phyloP scores from a whole-genome alignment of 768 basidiomycete species.

The Antrodiella citrinella region DNA sequence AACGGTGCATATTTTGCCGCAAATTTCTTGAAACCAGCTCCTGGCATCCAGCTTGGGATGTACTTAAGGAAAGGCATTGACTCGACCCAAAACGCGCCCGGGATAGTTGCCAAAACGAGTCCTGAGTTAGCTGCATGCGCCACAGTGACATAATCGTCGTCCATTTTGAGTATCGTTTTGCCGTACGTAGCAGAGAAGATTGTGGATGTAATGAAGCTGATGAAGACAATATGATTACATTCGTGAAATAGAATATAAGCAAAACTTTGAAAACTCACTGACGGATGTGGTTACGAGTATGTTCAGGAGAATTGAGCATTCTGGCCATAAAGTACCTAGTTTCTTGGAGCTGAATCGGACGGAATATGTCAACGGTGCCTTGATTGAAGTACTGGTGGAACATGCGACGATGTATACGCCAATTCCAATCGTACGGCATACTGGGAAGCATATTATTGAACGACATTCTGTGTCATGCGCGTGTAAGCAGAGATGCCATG shows the following conservation, averaged over 20 bases:
- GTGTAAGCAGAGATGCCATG: no score
- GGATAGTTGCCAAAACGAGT: neutral
- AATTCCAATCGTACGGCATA: conserved; percentile 4
- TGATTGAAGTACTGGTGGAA: conserved; percentile 8
- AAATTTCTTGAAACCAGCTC: neutral
- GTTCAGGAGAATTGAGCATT: neutral
- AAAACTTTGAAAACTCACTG: conserved; percentile 4
- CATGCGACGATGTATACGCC: conserved; percentile 2
- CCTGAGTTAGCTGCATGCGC: neutral
- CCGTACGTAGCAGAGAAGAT: conserved; percentile 2
- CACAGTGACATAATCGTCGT: neutral
- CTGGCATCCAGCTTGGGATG: conserved; percentile 1
- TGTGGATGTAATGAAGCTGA: neutral
- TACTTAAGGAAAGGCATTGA: conserved; percentile 1
- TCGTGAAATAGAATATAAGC: no score
- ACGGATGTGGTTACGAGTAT: neutral
- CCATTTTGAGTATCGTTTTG: neutral
- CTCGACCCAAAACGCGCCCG: conserved; percentile 8
- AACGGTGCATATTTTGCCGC: neutral
- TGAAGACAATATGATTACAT: no score
- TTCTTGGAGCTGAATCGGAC: conserved; percentile 1
- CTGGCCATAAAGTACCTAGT: neutral
- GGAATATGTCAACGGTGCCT: neutral
- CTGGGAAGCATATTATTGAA: conserved; percentile 6
- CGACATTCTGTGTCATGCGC: neutral